Evolutionary conservation across 2,329 filamentous ascomycete species (phyloP).

Genomic region (Penicillium psychrosexuale): DNA sequence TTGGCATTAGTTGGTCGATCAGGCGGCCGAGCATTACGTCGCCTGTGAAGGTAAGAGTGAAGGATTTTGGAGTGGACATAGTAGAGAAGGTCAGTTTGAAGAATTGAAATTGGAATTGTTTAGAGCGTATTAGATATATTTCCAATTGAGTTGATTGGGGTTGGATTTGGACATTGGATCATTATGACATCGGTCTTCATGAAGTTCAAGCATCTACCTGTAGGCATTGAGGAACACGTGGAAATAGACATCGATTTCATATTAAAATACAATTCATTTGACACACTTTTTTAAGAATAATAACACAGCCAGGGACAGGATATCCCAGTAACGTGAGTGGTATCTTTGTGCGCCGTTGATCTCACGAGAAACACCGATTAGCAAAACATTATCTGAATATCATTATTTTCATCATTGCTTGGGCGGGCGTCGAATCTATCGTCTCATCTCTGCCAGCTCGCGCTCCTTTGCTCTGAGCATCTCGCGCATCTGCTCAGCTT

Average conservation of each 20-base stretch:
- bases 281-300: constrained; percentile 7
- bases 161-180: not conserved
- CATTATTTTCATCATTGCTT: constrained; percentile 23
- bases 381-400: constrained; percentile 14
- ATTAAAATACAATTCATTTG: constrained; percentile 9
- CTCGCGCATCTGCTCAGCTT: constrained; percentile 73
- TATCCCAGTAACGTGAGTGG: constrained; percentile 18
- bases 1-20: constrained; percentile 40
- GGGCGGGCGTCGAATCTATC: constrained; percentile 15
- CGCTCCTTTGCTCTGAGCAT: constrained; percentile 70
- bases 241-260: not conserved
- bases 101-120: not conserved
- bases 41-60: constrained; percentile 34
- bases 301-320: constrained; percentile 17
- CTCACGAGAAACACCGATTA: constrained; percentile 8
- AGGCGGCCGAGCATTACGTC: constrained; percentile 46
- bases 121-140: not conserved
- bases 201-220: no score
- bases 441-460: constrained; percentile 59
- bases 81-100: not conserved
- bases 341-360: constrained; percentile 18
- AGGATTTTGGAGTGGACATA: constrained; percentile 14
- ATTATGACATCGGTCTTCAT: not conserved
- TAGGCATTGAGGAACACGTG: not conserved
- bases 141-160: not conserved